Percentiles rank a stretch among this genome's conserved stretches.
These are phyloP conservation scores for Prunus davidiana DNA, from an alignment of 306 rosid genomes.

Conservation along the genomic window DNA sequence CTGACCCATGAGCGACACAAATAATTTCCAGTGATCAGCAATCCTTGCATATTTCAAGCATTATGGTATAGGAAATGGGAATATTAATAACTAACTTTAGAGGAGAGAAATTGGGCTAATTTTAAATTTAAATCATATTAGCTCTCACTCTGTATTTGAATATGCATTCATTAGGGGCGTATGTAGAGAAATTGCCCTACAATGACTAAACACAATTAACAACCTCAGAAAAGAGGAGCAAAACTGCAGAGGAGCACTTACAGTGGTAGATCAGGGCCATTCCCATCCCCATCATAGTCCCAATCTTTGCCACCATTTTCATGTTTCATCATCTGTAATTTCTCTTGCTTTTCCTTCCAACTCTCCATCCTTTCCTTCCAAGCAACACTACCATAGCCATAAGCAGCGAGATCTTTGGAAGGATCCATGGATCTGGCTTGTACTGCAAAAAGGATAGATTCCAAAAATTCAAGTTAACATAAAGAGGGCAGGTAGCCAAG, in stretches of 20 bases:
- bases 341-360: slow-evolving; percentile 52
- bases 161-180: background rate
- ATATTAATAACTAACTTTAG: background rate
- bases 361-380: slow-evolving; percentile 48
- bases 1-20: slow-evolving; percentile 32
- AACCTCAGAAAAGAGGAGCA: background rate
- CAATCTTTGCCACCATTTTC: slow-evolving; percentile 23
- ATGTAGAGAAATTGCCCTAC: background rate
- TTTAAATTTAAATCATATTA: background rate
- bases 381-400: slow-evolving; percentile 51
- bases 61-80: background rate
- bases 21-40: background rate
- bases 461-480: background rate
- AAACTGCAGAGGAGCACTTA: slow-evolving; percentile 21
- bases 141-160: background rate
- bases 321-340: slow-evolving; percentile 25
- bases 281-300: slow-evolving; percentile 28
- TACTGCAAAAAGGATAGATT: slow-evolving; percentile 10
- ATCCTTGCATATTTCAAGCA: background rate
- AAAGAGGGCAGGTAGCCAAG: background rate
- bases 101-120: background rate
- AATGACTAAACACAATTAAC: background rate
- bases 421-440: slow-evolving; percentile 65
- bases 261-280: slow-evolving; percentile 46
- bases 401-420: slow-evolving; percentile 58